These are phyloP conservation scores for Apiotrichum siamense DNA, from an alignment of 1,284 basidiomycete species.

Conservation along the genomic window DNA sequence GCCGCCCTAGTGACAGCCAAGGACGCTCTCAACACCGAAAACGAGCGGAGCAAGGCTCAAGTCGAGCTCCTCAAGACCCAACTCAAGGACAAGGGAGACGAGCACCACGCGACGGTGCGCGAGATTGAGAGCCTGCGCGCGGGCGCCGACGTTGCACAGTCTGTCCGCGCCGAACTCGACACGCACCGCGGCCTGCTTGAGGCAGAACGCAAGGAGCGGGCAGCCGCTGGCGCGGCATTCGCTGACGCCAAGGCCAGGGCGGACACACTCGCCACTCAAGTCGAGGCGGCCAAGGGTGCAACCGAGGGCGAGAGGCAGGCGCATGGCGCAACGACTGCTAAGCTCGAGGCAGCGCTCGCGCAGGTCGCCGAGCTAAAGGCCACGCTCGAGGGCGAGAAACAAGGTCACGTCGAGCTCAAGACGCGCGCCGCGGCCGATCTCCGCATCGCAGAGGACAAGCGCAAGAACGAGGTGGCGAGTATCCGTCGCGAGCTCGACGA, in stretches of 20 bases:
- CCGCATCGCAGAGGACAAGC: neutral
- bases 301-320: conserved; percentile 1
- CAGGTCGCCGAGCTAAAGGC: conserved; percentile 12
- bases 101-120: neutral
- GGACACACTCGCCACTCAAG: conserved; percentile 6
- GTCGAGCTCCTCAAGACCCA: neutral
- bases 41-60: conserved; percentile 1
- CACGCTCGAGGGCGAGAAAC: neutral
- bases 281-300: conserved; percentile 3
- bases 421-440: neutral
- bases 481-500: neutral
- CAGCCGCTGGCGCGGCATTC: conserved; percentile 3
- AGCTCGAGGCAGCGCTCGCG: conserved; percentile 1
- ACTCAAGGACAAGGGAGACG: conserved; percentile 2
- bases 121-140: conserved; percentile 18
- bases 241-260: neutral
- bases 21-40: neutral
- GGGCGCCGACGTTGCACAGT: conserved; percentile 16
- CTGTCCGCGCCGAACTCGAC: conserved; percentile 10
- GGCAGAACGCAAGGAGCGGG: conserved; percentile 2
- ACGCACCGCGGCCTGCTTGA: conserved; percentile 3
- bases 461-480: conserved; percentile 7
- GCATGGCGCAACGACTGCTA: neutral
- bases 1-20: neutral
- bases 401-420: neutral